These are phyloP conservation scores for Pleodorina starrii DNA, from an alignment of 139 green algal genomes.

Conservation along the genomic window DNA sequence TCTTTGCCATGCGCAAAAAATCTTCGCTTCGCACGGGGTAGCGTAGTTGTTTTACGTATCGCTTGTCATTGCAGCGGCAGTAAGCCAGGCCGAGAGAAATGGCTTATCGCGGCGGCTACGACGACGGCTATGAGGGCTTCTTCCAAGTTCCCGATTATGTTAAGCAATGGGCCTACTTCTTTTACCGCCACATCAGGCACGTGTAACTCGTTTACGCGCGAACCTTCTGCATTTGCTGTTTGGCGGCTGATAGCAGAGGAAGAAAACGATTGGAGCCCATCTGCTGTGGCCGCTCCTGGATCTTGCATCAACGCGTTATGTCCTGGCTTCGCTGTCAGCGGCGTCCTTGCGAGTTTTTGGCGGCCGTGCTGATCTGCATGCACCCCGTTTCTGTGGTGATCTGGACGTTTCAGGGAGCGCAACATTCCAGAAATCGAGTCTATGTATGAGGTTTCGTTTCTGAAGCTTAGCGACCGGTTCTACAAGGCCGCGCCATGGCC, in stretches of 20 bases:
- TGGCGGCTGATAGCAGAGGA: background rate
- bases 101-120: constrained; percentile 18
- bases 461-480: constrained; percentile 95
- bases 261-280: no score
- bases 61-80: no score
- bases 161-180: constrained; percentile 96
- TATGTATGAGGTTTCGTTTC: constrained; percentile 97
- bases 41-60: no score
- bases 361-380: constrained; percentile 5
- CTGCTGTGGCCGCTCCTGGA: no score
- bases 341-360: background rate
- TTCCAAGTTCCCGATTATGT: constrained; percentile 90
- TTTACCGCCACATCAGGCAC: constrained; percentile 95
- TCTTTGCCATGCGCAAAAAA: no score
- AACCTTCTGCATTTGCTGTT: no score
- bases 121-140: constrained; percentile 35
- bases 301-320: no score
- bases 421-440: constrained; percentile 97
- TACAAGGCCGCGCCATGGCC: constrained; percentile 95
- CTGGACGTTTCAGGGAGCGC: constrained; percentile 79
- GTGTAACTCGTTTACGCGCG: no score
- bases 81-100: no score
- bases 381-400: background rate
- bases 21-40: no score
- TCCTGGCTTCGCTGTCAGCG: no score